Evolutionary conservation across 73 alveolate species (phyloP), one percentile per base, ranked within the genome.

Genomic region (Paramecium primaurelia): DNA sequence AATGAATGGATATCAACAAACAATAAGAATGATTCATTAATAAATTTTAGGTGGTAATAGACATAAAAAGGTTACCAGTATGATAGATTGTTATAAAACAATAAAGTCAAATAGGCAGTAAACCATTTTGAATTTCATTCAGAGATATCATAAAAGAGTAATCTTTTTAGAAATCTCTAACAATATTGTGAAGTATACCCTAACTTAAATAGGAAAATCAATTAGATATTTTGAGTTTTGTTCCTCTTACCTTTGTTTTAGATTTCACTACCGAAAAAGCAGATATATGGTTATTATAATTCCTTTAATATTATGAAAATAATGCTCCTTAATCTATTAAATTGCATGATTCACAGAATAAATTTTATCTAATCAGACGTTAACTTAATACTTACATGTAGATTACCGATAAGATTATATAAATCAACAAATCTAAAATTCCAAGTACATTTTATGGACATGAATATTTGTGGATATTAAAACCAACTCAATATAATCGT

Each of bases 81-180:
- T 73, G 94, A 89, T 77, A 89, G 88, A 73, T 45, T 89, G 42
- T 26, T 58, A 59, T 49, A 77, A 42, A 30, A 58, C 54, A 44
- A 36, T 11, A 83, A 83, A 36, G 8, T 58, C 37, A 71, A 89
- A 8, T n/a, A 42, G 3, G 49, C 54, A 59, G 60, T 89, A 40
- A 89, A 89, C 59, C 94, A 89, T 30, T 89, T 89, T 71, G 94
- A 89, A 30, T 77, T 71, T 47, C 94, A 89, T 54, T 59, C 60
- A n/a, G 94, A 89, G 84, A 89, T 89, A 20, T 71, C 92, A 32
- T 71, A 89, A 71, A 89, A 89, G 58, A 68, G 77, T 30, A 71
- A 89, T 71, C 75, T 89, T 18, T 59, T 89, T 40, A 47, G 44
- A 25, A 89, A 89, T 36, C 68, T 89, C 47, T 34, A 25, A 32